Base-by-base conservation (phyloP, 305 asterid species). In the Striga hermonthica region DNA sequence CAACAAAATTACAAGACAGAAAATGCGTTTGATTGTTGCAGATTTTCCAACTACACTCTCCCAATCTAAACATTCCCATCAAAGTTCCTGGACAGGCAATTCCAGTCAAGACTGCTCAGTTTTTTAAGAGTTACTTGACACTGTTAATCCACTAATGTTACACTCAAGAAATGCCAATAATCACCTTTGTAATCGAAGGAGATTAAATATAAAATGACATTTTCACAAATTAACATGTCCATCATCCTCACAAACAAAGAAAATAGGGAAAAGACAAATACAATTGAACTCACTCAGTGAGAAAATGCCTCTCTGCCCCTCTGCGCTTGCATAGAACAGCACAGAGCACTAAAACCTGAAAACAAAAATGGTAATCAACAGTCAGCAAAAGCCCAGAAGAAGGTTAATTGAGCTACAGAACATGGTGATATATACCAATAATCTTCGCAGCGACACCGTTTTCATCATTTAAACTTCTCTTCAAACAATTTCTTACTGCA, bases 251-350 rank as follows among this genome's bases (percentile, higher is more conserved):
- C 31, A 22, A 22, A 22, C 31, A 22, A 22, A 22, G 31, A 22
- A 22, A 22, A 22, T n/a, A 13, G 12, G 41, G 4, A 10, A 15
- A 47, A 34, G 58, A 0, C 4, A 70, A 12, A 9, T 52, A 12
- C 47, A 34, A 8, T 4, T 54, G 9, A 57, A 76, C 84, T 76
- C 77, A 79, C 79, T 80, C 47, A 59, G 72, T 14, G 53, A 34
- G 57, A 44, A 64, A 53, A 64, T 60, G 60, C 58, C 57, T 54
- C 61, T 65, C 63, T 53, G 60, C 71, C 12, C 15, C 71, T 62
- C 60, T 44, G 5, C 38, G 66, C 57, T 64, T 58, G 60, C 77
- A 77, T 74, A 70, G 22, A 79, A 43, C 43, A 55, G 60, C 64
- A 69, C 44, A 44, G 28, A 5, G 48, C 56, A 45, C 28, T 9